Evolutionary conservation across 2,329 filamentous ascomycete genomes (phyloP).

Genomic region (Pyricularia grisea): DNA sequence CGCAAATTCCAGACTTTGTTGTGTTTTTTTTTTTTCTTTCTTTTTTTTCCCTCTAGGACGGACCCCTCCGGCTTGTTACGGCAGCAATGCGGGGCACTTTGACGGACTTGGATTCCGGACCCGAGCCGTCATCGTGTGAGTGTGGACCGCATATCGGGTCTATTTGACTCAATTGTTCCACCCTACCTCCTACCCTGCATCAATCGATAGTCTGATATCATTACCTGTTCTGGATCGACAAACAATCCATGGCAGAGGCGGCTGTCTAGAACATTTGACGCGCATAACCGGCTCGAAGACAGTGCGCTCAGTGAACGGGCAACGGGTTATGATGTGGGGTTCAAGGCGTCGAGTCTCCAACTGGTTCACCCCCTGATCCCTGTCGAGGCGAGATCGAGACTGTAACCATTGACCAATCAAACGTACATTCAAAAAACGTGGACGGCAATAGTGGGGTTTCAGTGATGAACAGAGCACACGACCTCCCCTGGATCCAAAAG

Average conservation of each 20-base stretch:
- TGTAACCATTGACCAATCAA: slow-evolving; percentile 2
- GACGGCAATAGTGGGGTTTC: neutral
- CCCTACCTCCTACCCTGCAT: neutral
- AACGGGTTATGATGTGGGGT: neutral
- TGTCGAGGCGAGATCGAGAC: neutral
- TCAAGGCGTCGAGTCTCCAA: neutral
- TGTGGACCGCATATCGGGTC: neutral
- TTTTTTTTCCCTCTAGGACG: neutral
- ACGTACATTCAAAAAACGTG: neutral
- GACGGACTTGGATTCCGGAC: neutral
- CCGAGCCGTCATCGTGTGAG: neutral
- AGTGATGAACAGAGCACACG: neutral
- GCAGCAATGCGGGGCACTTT: neutral
- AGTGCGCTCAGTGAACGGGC: neutral
- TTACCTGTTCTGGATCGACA: neutral
- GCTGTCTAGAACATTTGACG: neutral
- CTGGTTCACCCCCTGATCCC: neutral
- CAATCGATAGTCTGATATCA: neutral
- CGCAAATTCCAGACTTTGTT: neutral
- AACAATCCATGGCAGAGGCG: neutral
- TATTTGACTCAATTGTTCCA: neutral
- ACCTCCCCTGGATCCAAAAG: neutral
- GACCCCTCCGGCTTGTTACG: neutral
- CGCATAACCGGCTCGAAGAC: neutral
- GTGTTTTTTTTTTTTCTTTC: neutral